Base-by-base conservation (phyloP, 176 grass and related monocot genomes). In the Musa itinerans region DNA sequence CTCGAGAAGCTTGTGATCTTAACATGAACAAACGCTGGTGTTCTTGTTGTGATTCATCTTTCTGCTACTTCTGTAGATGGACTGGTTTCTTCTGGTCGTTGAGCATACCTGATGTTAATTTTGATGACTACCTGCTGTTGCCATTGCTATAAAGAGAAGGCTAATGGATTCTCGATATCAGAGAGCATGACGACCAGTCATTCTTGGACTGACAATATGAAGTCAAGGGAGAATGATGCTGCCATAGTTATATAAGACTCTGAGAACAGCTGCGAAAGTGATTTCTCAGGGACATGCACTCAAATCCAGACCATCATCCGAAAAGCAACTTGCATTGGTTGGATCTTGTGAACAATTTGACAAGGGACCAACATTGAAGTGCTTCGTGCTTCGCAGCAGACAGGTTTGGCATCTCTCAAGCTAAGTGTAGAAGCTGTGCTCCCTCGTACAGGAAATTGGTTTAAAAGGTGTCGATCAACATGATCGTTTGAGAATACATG, bases 131-230 rank as follows among this genome's bases (percentile, higher is more conserved):
- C n/a, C n/a, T n/a, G n/a, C n/a, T n/a, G n/a, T n/a, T n/a, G n/a
- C n/a, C n/a, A n/a, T n/a, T n/a, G n/a, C n/a, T n/a, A n/a, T n/a
- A n/a, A n/a, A n/a, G n/a, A n/a, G n/a, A n/a, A n/a, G n/a, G n/a
- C n/a, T n/a, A n/a, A n/a, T n/a, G n/a, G n/a, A n/a, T n/a, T n/a
- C n/a, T n/a, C n/a, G n/a, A n/a, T n/a, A n/a, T n/a, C n/a, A n/a
- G n/a, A n/a, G n/a, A n/a, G n/a, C n/a, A n/a, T n/a, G n/a, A n/a
- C n/a, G n/a, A n/a, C n/a, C n/a, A n/a, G n/a, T n/a, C n/a, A n/a
- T n/a, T 65, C 67, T 69, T 69, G 43, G 34, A 69, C 43, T 69
- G 67, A 50, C 67, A n/a, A 1, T 50, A 27, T 69, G 67, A 69
- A 17, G 67, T 69, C 67, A 50, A 10, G 1, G 34, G 15, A 69